Evolutionary conservation across 2,329 filamentous ascomycete species (phyloP).

Genomic region (Periconia sp.): DNA sequence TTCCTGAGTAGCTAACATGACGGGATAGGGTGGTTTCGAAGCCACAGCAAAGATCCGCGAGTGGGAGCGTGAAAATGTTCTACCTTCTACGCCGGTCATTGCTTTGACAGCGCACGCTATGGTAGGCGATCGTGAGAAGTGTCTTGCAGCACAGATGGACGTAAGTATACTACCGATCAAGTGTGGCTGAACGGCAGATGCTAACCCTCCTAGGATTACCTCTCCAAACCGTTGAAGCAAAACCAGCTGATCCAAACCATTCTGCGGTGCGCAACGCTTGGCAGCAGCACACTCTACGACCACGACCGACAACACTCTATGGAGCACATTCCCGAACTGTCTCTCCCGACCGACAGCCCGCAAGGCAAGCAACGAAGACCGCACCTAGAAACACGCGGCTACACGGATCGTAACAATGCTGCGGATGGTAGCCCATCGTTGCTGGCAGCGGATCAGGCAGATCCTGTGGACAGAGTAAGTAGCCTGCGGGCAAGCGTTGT

Average conservation of each 20-base stretch:
- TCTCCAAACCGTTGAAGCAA: constrained; percentile 94
- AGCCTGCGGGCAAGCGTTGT: constrained; percentile 1
- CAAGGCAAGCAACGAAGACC: constrained; percentile 47
- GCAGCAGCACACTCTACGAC: constrained; percentile 75
- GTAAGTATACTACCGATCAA: constrained; percentile 19
- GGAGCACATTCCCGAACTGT: constrained; percentile 40
- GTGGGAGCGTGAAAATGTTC: constrained; percentile 80
- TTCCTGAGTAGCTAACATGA: constrained; percentile 42
- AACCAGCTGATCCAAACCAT: constrained; percentile 98
- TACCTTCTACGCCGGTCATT: constrained; percentile 89
- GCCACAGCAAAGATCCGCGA: constrained; percentile 95
- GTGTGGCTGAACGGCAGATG: background rate
- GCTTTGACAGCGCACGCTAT: constrained; percentile 97
- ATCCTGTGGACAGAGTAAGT: constrained; percentile 61
- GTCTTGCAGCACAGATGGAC: constrained; percentile 98
- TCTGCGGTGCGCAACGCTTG: constrained; percentile 87
- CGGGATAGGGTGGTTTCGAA: constrained; percentile 81
- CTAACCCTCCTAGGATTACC: constrained; percentile 66
- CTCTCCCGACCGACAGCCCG: constrained; percentile 28
- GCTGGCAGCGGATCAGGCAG: constrained; percentile 61
- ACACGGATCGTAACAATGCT: constrained; percentile 67
- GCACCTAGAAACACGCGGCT: constrained; percentile 62
- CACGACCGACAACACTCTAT: constrained; percentile 52
- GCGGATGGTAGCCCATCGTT: constrained; percentile 63
- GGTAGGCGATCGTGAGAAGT: constrained; percentile 97